phyloP scores from a whole-genome alignment of 2,329 filamentous ascomycete species.

The Penicillium sp. region DNA sequence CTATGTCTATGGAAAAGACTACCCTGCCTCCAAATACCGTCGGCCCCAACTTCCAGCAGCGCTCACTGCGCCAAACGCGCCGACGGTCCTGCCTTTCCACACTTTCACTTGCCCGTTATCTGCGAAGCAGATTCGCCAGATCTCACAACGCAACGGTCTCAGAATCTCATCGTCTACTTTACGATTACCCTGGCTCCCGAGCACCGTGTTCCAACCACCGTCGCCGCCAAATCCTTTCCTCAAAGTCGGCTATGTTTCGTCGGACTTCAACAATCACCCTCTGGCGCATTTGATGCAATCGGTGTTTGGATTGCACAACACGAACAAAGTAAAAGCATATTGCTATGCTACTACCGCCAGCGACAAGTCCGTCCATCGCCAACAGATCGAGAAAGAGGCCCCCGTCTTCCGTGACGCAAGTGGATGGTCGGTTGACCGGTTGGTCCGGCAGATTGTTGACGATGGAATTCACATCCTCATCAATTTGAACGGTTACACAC shows the following conservation, averaged over 20 bases:
- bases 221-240: slow-evolving; percentile 75
- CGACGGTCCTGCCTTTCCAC: slow-evolving; percentile 94
- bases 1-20: slow-evolving; percentile 62
- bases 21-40: slow-evolving; percentile 60
- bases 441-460: slow-evolving; percentile 80
- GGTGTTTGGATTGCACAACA: slow-evolving; percentile 88
- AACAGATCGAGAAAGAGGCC: slow-evolving; percentile 89
- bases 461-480: slow-evolving; percentile 93
- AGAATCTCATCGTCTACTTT: slow-evolving; percentile 90
- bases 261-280: slow-evolving; percentile 98
- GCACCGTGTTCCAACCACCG: slow-evolving; percentile 79
- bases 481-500: slow-evolving; percentile 97
- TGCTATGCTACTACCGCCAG: slow-evolving; percentile 95
- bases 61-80: slow-evolving; percentile 78
- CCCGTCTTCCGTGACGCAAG: slow-evolving; percentile 89
- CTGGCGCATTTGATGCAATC: slow-evolving; percentile 98
- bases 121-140: slow-evolving; percentile 85
- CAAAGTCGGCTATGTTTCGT: slow-evolving; percentile 95
- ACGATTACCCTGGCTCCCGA: slow-evolving; percentile 79
- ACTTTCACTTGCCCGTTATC: slow-evolving; percentile 94
- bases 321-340: slow-evolving; percentile 71
- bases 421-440: slow-evolving; percentile 76
- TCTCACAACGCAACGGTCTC: slow-evolving; percentile 90
- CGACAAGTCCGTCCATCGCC: slow-evolving; percentile 82
- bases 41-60: slow-evolving; percentile 70